Percentiles rank a stretch among this genome's conserved stretches.
Evolutionary conservation across 306 rosid genomes (phyloP).

Genomic region (Benincasa hispida): DNA sequence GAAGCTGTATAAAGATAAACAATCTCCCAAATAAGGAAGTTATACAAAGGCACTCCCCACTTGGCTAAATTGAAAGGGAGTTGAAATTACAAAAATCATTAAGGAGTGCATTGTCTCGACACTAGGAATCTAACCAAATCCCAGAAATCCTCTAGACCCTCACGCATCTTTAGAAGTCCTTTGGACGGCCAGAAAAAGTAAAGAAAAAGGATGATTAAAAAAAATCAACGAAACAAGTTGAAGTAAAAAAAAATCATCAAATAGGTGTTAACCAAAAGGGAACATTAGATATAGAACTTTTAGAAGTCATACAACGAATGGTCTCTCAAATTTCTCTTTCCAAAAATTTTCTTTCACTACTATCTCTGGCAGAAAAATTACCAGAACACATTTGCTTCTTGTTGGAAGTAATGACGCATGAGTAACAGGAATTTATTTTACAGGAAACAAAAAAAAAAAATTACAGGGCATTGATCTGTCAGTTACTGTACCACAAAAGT

Average conservation of each 20-base stretch:
- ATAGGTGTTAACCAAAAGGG: neutral
- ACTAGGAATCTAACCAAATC: neutral
- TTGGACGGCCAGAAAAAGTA: neutral
- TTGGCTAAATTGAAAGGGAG: neutral
- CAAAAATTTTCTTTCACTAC: neutral
- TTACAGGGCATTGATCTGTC: neutral
- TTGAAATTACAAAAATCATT: neutral
- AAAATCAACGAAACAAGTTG: neutral
- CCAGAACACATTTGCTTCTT: neutral
- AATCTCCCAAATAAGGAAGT: neutral
- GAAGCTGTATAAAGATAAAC: neutral
- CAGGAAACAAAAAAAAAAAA: neutral
- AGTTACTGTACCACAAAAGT: neutral
- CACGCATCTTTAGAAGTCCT: neutral
- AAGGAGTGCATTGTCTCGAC: neutral
- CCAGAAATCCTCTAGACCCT: neutral
- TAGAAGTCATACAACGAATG: neutral
- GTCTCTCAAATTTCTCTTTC: neutral
- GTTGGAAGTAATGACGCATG: neutral
- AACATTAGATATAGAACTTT: neutral
- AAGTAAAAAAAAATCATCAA: neutral
- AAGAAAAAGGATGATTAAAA: neutral
- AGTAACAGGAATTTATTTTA: neutral
- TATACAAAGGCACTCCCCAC: neutral
- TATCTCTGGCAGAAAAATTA: neutral